Base-by-base conservation (phyloP, 352 stramenopile species). In the Phytophthora citricola region DNA sequence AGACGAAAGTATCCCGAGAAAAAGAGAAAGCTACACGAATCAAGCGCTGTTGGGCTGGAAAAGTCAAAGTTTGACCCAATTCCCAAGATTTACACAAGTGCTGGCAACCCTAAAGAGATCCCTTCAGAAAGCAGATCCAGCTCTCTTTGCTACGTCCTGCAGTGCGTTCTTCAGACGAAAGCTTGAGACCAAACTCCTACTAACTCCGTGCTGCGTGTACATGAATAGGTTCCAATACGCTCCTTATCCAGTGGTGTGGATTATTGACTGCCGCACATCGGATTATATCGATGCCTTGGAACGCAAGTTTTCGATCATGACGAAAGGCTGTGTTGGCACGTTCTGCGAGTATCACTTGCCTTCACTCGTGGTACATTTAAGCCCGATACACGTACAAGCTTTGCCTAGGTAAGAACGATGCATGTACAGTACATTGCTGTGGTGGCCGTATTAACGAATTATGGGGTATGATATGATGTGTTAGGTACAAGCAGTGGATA, bases 361-460 rank as follows among this genome's bases (percentile, higher is more conserved):
- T 22, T 72, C 58, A 4, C 63, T 92, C 1, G 63, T 91, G 10
- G 75, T 88, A 12, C 84, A 92, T 47, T 78, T 92, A 10, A 81
- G 80, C 1, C 75, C 76, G 8, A 9, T 58, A 1, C n/a, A 60
- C 20, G 58, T 89, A 3, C 50, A 69, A 34, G 29, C 40, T 27
- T 54, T 79, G 20, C 27, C 66, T 2, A 73, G 51, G 78, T 84
- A 71, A 8, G 29, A 3, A 34, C n/a, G 15, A n/a, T n/a, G 9
- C 17, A n/a, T 46, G 29, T 58, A 31, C 9, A 5, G 29, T 58
- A 31, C 9, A 5, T 22, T 39, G 26, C 39, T 7, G 17, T 20
- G 44, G 4, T 58, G 10, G 1, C 40, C 0, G 5, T 40, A 22
- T 38, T 65, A 12, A 65, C 29, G 5, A 14, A 44, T 63, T 45